Evolutionary conservation across 495 filamentous ascomycete genomes (phyloP).

Genomic region (Neurospora terricola): DNA sequence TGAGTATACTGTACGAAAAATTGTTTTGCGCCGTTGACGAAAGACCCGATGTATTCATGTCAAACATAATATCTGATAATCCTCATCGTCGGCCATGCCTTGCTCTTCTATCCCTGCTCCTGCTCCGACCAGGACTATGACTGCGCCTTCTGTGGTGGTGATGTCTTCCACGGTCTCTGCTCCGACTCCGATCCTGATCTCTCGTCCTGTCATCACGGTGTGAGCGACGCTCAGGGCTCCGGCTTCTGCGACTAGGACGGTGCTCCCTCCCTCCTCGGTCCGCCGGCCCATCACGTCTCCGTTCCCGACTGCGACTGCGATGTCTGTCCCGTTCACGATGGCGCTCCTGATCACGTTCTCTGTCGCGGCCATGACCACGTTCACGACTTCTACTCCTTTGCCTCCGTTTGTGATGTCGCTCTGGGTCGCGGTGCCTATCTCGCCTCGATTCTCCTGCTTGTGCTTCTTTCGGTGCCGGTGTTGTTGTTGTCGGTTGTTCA

Average conservation of each 20-base stretch:
- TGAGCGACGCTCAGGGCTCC: conserved; percentile 15
- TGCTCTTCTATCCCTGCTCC: conserved; percentile 11
- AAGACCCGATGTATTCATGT: neutral
- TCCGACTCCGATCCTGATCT: conserved; percentile 7
- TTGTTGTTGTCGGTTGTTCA: neutral
- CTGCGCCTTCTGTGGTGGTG: conserved; percentile 4
- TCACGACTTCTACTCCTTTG: conserved; percentile 23
- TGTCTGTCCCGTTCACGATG: conserved; percentile 17
- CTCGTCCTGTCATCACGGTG: conserved; percentile 6
- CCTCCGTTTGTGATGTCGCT: conserved; percentile 26
- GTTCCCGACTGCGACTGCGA: conserved; percentile 29
- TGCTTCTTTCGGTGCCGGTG: conserved; percentile 3
- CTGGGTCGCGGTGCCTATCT: conserved; percentile 21
- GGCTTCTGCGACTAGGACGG: conserved; percentile 15
- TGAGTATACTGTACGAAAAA: neutral
- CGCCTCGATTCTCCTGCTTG: conserved; percentile 13
- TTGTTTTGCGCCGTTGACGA: neutral
- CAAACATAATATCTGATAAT: neutral
- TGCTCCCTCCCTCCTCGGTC: conserved; percentile 5
- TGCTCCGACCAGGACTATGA: conserved; percentile 17
- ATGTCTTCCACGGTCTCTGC: conserved; percentile 3
- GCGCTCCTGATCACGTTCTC: conserved; percentile 8
- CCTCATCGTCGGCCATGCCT: neutral
- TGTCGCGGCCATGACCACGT: conserved; percentile 8
- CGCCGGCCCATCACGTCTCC: conserved; percentile 8